Base-by-base conservation (phyloP, 2,329 filamentous ascomycete genomes). In the Fusarium miscanthi region DNA sequence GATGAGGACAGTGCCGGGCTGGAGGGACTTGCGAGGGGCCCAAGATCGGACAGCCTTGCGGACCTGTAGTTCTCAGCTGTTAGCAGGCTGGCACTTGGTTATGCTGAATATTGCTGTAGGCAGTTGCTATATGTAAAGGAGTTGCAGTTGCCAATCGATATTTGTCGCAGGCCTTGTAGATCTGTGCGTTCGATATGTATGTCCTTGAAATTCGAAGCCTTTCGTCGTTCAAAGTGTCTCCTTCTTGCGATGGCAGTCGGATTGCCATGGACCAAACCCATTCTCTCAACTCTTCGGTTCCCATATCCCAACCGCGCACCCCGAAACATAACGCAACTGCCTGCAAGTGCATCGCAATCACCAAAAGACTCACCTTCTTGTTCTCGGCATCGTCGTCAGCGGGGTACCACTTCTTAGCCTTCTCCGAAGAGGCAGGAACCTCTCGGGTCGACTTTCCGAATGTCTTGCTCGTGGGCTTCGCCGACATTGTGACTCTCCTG, bases 371-470 rank as follows among this genome's bases (percentile, higher is more conserved):
- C 91, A 99, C 96, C 93, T 97, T 95, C 91, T 95, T 97, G 82
- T 91, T 90, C 87, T 92, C 88, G 84, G 90, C 84, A 84, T 95
- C 93, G 87, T 98, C 95, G 86, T 97, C 93, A 84, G 94, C 93
- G 85, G 94, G 94, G 89, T 99, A 99, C 94, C 95, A 99, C 90
- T 98, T 98, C 90, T 93, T 91, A 82, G 95, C 95, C 93, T 97
- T 97, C 87, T 97, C 91, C 84, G 89, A 89, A 86, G 89, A 86
- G 86, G 93, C 91, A 85, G 93, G 94, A 86, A 98, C 92, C 86
- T 92, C 90, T 89, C 95, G 92, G 88, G 94, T 93, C 87, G 94
- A 94, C 91, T 96, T 96, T 89, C 94, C 94, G 90, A 97, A 98
- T 90, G 93, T 95, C 94, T 97, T 97, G 83, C 92, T 93, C 87